A percentile compares a stretch with the other conserved stretches of the same genome.
Conservation (phyloP, 73 alveolate genomes). For the Tetrahymena elliotti region DNA sequence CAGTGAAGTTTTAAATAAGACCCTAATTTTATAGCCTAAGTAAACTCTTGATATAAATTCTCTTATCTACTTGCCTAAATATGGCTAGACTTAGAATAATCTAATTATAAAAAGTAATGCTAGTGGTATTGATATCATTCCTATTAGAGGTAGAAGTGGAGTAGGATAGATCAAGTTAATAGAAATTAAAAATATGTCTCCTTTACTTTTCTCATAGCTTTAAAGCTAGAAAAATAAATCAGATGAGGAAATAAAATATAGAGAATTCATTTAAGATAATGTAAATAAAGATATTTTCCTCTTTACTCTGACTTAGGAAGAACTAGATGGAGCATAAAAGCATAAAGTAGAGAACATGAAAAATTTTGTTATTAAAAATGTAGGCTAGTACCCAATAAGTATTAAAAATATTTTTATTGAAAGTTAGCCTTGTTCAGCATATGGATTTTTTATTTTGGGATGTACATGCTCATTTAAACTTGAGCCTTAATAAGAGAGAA, state of each 20-base stretch:
- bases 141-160: not conserved
- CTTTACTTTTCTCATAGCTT: not conserved
- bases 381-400: not conserved
- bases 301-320: not conserved
- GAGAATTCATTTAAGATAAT: not conserved
- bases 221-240: not conserved
- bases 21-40: not conserved
- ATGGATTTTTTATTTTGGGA: not conserved
- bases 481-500: not conserved
- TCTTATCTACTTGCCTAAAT: not conserved
- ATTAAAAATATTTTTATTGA: not conserved
- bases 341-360: not conserved
- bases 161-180: not conserved
- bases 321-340: not conserved
- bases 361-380: not conserved
- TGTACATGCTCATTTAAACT: not conserved
- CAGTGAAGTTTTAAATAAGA: not conserved
- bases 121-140: not conserved
- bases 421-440: not conserved
- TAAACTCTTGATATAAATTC: not conserved
- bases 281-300: not conserved
- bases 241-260: not conserved
- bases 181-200: not conserved
- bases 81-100: not conserved
- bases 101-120: not conserved